Conservation (phyloP, 257 asterid species). For the Capsicum rhomboideum region DNA sequence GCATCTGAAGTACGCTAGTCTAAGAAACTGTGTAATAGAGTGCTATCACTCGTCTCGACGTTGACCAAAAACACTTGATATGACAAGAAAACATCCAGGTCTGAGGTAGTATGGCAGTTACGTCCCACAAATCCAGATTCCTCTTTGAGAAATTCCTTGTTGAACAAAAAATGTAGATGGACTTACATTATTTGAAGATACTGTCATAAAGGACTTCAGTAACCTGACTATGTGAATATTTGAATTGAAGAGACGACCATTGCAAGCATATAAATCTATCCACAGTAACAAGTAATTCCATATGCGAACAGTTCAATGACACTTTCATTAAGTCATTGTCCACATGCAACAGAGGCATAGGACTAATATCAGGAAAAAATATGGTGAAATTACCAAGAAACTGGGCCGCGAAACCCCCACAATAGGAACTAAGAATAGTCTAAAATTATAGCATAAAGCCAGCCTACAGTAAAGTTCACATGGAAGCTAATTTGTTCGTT, state of each 20-base stretch:
- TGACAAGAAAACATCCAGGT: not conserved
- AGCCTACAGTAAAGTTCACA: not conserved
- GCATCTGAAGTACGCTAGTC: not conserved
- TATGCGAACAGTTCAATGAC: not conserved
- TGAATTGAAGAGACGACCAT: not conserved
- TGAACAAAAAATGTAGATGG: not conserved
- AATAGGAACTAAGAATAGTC: not conserved
- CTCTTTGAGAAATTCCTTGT: not conserved
- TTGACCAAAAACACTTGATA: not conserved
- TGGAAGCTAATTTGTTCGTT: not conserved
- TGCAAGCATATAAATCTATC: not conserved
- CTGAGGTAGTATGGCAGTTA: not conserved
- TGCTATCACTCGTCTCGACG: not conserved
- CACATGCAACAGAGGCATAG: not conserved
- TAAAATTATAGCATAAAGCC: not conserved
- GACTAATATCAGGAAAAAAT: not conserved
- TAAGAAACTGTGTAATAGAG: not conserved
- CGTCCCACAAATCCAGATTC: not conserved
- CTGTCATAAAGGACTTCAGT: not conserved
- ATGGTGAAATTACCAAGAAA: not conserved
- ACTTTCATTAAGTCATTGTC: not conserved
- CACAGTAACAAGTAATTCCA: not conserved
- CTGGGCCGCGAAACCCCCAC: not conserved
- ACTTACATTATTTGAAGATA: not conserved
- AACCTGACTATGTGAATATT: not conserved